Evolutionary conservation across 176 grass and related monocot genomes (phyloP).

Genomic region (Microstegium vimineum): DNA sequence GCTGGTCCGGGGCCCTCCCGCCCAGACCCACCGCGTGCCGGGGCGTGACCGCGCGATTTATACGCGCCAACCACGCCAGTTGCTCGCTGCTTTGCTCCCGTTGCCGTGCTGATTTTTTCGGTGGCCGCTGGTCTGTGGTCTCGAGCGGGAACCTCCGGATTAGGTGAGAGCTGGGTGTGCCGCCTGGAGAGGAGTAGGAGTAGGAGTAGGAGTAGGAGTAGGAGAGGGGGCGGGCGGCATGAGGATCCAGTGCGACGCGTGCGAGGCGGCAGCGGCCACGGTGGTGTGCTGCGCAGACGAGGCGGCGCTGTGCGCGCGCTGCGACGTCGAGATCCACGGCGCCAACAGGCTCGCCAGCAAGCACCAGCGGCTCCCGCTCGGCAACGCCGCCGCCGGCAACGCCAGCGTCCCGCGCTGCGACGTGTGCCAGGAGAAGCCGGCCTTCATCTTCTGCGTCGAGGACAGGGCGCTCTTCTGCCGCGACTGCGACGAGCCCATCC

Average conservation of each 20-base stretch:
- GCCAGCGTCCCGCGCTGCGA: conserved; percentile 55
- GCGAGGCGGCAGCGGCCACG: conserved; percentile 57
- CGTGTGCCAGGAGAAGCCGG: conserved; percentile 87
- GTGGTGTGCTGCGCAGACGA: conserved; percentile 91
- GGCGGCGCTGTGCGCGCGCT: conserved; percentile 74
- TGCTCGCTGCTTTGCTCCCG: background rate
- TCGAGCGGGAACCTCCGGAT: background rate
- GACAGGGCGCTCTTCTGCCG: conserved; percentile 95
- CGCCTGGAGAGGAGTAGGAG: conserved; percentile 22
- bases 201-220: conserved; percentile 39
- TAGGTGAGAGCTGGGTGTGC: background rate
- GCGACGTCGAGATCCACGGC: conserved; percentile 71
- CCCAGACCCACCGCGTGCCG: background rate
- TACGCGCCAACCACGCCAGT: background rate
- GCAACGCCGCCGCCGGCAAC: background rate
- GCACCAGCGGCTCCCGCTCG: conserved; percentile 71
- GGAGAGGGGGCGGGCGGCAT: conserved; percentile 37
- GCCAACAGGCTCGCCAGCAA: conserved; percentile 83
- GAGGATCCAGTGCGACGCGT: conserved; percentile 87
- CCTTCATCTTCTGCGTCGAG: conserved; percentile 97
- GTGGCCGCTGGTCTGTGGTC: background rate
- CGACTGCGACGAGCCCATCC: conserved; percentile 95
- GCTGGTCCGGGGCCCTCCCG: background rate
- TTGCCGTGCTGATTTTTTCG: background rate
- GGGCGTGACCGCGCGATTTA: conserved; percentile 13